Conservation (phyloP, 1,284 basidiomycete genomes). For the Trametes versicolor region DNA sequence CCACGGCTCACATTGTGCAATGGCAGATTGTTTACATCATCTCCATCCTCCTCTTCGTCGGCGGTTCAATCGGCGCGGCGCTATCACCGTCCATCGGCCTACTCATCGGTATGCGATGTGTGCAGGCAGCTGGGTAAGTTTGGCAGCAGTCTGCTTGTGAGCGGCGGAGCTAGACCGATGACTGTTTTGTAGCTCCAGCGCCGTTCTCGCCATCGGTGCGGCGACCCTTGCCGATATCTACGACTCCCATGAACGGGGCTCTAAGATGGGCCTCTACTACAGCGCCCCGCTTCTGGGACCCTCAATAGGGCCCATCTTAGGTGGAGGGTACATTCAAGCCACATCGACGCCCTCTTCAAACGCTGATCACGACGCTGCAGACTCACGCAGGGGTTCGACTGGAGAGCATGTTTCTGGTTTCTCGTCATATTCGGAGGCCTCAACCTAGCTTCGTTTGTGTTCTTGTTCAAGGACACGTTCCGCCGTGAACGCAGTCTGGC, state of each 20-base stretch:
- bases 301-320: constrained; percentile 75
- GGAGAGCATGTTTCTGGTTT: constrained; percentile 87
- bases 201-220: constrained; percentile 81
- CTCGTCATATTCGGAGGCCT: constrained; percentile 68
- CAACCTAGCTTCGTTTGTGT: constrained; percentile 60
- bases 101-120: constrained; percentile 76
- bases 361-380: constrained; percentile 23
- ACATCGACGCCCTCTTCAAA: not conserved
- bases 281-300: constrained; percentile 54
- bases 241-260: constrained; percentile 78
- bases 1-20: constrained; percentile 11
- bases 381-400: constrained; percentile 72
- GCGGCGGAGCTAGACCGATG: not conserved
- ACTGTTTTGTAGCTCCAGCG: constrained; percentile 64
- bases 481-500: constrained; percentile 81
- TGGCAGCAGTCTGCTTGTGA: too few relatives aligned
- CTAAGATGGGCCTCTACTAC: constrained; percentile 79
- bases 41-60: constrained; percentile 66
- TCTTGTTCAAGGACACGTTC: constrained; percentile 85
- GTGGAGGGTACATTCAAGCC: constrained; percentile 52
- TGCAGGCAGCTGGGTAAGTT: constrained; percentile 71
- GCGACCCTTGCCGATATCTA: constrained; percentile 86
- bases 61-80: constrained; percentile 71
- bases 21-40: constrained; percentile 69
- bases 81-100: constrained; percentile 73